Evolutionary conservation across 2,329 filamentous ascomycete species (phyloP).

Genomic region (Claviceps maximensis): DNA sequence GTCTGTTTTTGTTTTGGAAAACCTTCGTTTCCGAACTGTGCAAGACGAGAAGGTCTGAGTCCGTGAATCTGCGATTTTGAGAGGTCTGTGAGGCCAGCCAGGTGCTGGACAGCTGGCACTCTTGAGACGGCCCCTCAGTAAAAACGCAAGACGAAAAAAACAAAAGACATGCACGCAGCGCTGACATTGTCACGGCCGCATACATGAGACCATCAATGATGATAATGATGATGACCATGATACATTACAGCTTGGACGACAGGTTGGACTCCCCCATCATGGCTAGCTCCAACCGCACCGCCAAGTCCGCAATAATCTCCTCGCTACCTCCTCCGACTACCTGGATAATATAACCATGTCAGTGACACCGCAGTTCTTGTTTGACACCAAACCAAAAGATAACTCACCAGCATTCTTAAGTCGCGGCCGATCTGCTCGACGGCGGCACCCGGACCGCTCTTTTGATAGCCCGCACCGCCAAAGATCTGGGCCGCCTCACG

Average conservation of each 20-base stretch:
- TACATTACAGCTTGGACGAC: background rate
- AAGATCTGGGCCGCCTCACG: slow-evolving; percentile 41
- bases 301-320: slow-evolving; percentile 37
- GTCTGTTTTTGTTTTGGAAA: background rate
- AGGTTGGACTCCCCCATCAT: slow-evolving; percentile 11
- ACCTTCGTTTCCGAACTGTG: too few relatives aligned
- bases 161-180: background rate
- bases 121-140: background rate
- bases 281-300: slow-evolving; percentile 32
- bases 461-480: slow-evolving; percentile 38
- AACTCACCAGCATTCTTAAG: slow-evolving; percentile 21
- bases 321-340: slow-evolving; percentile 42
- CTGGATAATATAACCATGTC: slow-evolving; percentile 16
- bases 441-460: slow-evolving; percentile 30
- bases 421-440: slow-evolving; percentile 41
- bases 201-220: background rate
- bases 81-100: background rate
- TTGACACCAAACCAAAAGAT: background rate
- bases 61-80: too few relatives aligned
- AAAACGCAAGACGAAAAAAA: background rate
- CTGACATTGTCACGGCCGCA: background rate
- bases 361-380: background rate
- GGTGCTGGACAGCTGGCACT: background rate
- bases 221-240: too few relatives aligned
- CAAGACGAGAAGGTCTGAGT: background rate